Percentiles rank a stretch among this genome's conserved stretches.
These are phyloP conservation scores for Pseudogymnoascus pannorum DNA, from an alignment of 2,329 filamentous ascomycete species.

Conservation along the genomic window DNA sequence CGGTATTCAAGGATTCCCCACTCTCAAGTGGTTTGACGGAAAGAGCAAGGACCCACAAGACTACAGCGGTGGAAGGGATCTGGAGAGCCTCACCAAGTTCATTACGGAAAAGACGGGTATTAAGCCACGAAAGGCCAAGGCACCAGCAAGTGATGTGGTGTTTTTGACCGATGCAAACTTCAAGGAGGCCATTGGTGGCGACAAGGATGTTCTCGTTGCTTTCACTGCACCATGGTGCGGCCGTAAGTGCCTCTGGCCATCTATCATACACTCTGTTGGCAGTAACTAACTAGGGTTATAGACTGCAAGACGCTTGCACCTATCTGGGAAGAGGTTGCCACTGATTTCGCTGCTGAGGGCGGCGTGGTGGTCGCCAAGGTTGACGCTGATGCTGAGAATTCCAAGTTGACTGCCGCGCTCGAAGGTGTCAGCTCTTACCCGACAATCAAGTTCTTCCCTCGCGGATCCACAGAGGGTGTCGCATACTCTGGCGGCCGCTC, in stretches of 20 bases:
- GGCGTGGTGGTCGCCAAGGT: constrained; percentile 88
- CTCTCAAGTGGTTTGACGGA: constrained; percentile 94
- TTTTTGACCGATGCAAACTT: constrained; percentile 78
- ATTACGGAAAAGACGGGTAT: constrained; percentile 81
- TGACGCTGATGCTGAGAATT: constrained; percentile 81
- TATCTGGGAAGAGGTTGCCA: constrained; percentile 79
- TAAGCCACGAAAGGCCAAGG: constrained; percentile 67
- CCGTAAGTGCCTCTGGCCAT: constrained; percentile 58
- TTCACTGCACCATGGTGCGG: constrained; percentile 99
- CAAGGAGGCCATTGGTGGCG: constrained; percentile 66
- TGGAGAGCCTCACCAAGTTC: constrained; percentile 77
- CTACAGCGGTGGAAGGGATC: constrained; percentile 78
- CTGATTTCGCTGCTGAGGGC: constrained; percentile 70
- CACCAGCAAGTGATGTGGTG: constrained; percentile 66
- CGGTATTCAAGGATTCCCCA: constrained; percentile 90
- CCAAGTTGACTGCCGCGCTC: constrained; percentile 68
- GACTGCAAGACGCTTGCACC: constrained; percentile 97
- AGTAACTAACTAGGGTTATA: constrained; percentile 33
- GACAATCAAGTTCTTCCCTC: constrained; percentile 96
- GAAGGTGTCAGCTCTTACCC: constrained; percentile 83
- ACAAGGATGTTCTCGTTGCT: constrained; percentile 87
- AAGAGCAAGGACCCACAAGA: constrained; percentile 80
- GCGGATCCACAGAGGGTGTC: constrained; percentile 65
- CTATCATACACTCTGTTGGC: neutral
- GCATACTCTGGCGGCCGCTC: constrained; percentile 68